Conservation (phyloP, 2,329 filamentous ascomycete species). For the Colletotrichum theobromicola region DNA sequence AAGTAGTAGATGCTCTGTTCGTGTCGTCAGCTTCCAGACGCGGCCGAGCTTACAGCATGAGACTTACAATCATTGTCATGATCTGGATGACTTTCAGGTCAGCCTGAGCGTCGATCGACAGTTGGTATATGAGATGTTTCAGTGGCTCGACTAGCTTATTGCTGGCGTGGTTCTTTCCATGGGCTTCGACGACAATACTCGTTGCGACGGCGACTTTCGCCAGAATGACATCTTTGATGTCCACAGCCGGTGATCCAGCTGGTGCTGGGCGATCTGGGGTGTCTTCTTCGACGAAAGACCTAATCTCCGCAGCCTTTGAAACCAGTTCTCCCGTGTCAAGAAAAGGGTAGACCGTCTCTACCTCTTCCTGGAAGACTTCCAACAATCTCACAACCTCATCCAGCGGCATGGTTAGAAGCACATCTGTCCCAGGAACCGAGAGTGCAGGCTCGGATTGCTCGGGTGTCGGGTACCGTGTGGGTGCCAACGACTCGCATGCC, state of each 20-base stretch:
- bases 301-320: constrained; percentile 28
- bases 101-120: constrained; percentile 28
- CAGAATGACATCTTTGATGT: constrained; percentile 33
- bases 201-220: constrained; percentile 37
- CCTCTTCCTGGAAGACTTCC: constrained; percentile 43
- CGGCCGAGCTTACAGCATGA: rapidly evolving
- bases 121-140: constrained; percentile 21
- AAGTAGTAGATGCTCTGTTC: constrained; percentile 45
- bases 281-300: constrained; percentile 25
- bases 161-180: constrained; percentile 32
- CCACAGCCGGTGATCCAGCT: background rate
- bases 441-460: constrained; percentile 1
- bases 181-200: constrained; percentile 34
- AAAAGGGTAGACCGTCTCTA: constrained; percentile 41
- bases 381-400: constrained; percentile 34
- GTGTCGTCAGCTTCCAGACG: background rate
- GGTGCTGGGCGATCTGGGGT: background rate
- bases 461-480: constrained; percentile 19
- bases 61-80: constrained; percentile 31
- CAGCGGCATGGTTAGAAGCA: constrained; percentile 1
- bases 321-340: constrained; percentile 33
- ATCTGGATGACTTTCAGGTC: constrained; percentile 38
- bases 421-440: background rate
- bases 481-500: constrained; percentile 26
- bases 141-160: constrained; percentile 32